Conservation (phyloP, 441 rosid genomes). For the Arabidopsis hybrid region DNA sequence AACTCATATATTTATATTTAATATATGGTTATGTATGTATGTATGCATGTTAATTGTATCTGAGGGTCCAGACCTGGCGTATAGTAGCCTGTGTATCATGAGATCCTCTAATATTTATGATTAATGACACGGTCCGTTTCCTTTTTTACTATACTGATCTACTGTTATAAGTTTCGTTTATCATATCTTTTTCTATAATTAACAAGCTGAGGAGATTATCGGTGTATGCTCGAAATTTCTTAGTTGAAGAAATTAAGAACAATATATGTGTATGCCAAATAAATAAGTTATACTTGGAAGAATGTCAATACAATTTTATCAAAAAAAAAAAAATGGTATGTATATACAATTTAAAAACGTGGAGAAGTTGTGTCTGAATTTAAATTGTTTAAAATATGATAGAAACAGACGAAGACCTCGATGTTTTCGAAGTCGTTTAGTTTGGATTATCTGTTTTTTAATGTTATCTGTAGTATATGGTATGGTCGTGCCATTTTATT, state of each 20-base stretch:
- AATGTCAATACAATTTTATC: no score
- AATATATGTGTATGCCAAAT: not conserved
- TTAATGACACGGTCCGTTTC: conserved; percentile 38
- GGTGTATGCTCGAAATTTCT: not conserved
- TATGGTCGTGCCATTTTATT: conserved; percentile 41
- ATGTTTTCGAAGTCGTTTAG: conserved; percentile 38
- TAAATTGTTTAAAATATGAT: conserved; percentile 33
- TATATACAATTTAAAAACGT: conserved; percentile 25
- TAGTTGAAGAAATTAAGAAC: not conserved
- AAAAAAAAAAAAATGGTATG: not conserved
- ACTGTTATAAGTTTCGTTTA: conserved; percentile 12
- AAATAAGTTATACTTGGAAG: conserved; percentile 6
- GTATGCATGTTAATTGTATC: conserved; percentile 39
- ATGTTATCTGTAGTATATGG: conserved; percentile 34
- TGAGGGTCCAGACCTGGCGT: conserved; percentile 49
- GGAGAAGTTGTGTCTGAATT: conserved; percentile 34
- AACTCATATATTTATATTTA: conserved; percentile 32
- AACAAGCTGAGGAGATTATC: not conserved
- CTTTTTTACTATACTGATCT: conserved; percentile 3
- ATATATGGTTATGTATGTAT: conserved; percentile 40
- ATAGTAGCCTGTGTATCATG: conserved; percentile 44
- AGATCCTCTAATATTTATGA: conserved; percentile 43
- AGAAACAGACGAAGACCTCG: conserved; percentile 38
- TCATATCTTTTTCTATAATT: not conserved
- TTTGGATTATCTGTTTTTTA: conserved; percentile 34